Evolutionary conservation across 2,329 filamentous ascomycete species (phyloP), one percentile per base, ranked within the genome.

Genomic region (Penicillium crustosum): DNA sequence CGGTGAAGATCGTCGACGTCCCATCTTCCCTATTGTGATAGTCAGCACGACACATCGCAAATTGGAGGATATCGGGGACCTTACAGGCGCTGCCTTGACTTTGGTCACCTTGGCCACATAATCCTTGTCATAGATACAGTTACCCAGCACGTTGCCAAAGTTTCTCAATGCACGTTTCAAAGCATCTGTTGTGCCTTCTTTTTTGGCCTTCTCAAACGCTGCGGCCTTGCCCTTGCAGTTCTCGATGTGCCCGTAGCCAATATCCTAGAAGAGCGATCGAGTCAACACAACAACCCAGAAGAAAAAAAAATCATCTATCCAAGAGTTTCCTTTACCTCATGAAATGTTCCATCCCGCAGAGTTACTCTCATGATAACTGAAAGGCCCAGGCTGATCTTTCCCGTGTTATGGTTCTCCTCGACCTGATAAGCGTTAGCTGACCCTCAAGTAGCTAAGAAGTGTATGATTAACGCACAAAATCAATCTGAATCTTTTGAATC

Each of bases 201-300:
- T 99, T 80, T 97, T 99, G 1, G 94, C 93, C 77, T 99, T 99
- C 74, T 99, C 94, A 69, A 97, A 99, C 0, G 93, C 94, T 51
- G 90, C 89, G 3, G 93, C 93, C 78, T 99, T 99, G 55, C 91
- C 90, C 76, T 93, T 95, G 74, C 89, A 91, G 70, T 99, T 99
- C 75, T 97, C 93, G 66, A 96, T 96, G 65, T 94, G 90, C 8
- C 94, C 94, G 70, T 99, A 99, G 29, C 94, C 94, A 61, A 97
- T 89, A 71, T 99, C 94, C 83, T 85, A 56, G 9, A 15, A 50
- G 52, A 2, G 12, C 3, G 19, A 27, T 50, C 2, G 15, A 39
- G 6, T 51, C 17, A 52, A 19, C 8, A 29, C 44, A 8, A 61
- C 68, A 35, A 4, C 21, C 29, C 21, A 21, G 17, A 6, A 27